Evolutionary conservation across 345 rosid genomes (phyloP).

Genomic region (Odontarrhena argentea): DNA sequence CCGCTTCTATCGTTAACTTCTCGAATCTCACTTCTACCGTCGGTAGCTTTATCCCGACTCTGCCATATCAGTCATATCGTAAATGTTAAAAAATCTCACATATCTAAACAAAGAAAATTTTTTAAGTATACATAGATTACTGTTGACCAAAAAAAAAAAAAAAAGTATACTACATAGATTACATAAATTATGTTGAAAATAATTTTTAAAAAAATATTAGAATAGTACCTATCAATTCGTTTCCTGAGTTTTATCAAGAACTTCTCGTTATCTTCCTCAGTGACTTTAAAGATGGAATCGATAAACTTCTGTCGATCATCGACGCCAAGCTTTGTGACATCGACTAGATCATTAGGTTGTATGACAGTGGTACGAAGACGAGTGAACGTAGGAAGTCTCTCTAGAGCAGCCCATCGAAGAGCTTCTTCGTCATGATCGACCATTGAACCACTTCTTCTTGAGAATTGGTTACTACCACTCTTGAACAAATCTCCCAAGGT

Average conservation of each 20-base stretch:
- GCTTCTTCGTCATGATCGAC: conserved; percentile 81
- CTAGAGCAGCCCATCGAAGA: conserved; percentile 93
- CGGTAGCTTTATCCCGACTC: conserved; percentile 83
- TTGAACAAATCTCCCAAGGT: conserved; percentile 60
- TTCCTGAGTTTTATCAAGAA: conserved; percentile 73
- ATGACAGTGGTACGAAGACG: conserved; percentile 76
- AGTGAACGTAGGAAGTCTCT: conserved; percentile 77
- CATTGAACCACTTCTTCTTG: conserved; percentile 47
- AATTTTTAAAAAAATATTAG: background rate
- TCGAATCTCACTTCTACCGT: conserved; percentile 84
- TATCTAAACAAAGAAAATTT: too few relatives aligned
- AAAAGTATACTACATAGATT: too few relatives aligned
- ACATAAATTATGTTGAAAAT: too few relatives aligned
- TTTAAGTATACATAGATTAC: too few relatives aligned
- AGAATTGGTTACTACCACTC: conserved; percentile 32
- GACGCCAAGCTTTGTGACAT: conserved; percentile 67
- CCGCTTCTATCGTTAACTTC: conserved; percentile 67
- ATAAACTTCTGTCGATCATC: conserved; percentile 73
- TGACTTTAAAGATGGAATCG: conserved; percentile 71
- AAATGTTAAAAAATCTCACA: background rate
- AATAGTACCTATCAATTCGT: conserved; percentile 70
- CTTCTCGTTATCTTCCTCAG: conserved; percentile 85
- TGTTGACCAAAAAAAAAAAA: background rate
- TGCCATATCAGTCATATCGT: conserved; percentile 34
- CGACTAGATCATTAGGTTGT: conserved; percentile 53